Evolutionary conservation across 2,329 filamentous ascomycete genomes (phyloP), one percentile per base, ranked within the genome.

Genomic region (Ascochyta clinopodiicola): DNA sequence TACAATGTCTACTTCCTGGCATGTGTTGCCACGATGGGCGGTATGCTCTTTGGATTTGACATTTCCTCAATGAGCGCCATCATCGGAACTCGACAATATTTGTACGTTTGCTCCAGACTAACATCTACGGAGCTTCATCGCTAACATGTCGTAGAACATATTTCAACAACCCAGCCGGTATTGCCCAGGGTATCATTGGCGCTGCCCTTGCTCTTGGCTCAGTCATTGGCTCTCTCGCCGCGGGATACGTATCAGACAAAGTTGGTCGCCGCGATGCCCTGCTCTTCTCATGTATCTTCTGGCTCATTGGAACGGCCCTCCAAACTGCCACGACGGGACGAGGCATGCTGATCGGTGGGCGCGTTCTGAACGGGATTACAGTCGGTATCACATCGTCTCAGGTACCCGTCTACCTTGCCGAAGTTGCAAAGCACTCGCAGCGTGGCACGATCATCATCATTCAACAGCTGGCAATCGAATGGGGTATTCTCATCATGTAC

Each of bases 31-130:
- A 84, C 82, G 0, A 74, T 83, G 35, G 82, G 81, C 37, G 82
- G 81, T 19, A 79, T 80, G 77, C 71, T 81, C 67, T 84, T 84
- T 56, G 82, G 82, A 49, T 84, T 85, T 62, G 83, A 85, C 66
- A 83, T 84, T 55, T 80, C 78, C 6, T 83, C 80, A 4, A 83
- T 84, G 79, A 79, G 75, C 44, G 82, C 81, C 37, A 81, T 82
- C 58, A 78, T 84, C 44, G 78, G 78, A 34, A 82, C 81, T 0
- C 42, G 74, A 1, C 81, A 84, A 63, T 84, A 83, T 63, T 69
- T 77, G 65, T 69, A 53, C 32, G 57, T 44, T 31, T 17, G 3
- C n/a, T 9, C 13, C 10, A 17, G 8, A 17, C 19, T 6, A 15
- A 25, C n/a, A 19, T 15, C n/a, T 22, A 6, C 2, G 4, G 29